Evolutionary conservation across 768 basidiomycete genomes (phyloP), one percentile per base, ranked within the genome.

Genomic region (Candolleomyces aberdarensis): DNA sequence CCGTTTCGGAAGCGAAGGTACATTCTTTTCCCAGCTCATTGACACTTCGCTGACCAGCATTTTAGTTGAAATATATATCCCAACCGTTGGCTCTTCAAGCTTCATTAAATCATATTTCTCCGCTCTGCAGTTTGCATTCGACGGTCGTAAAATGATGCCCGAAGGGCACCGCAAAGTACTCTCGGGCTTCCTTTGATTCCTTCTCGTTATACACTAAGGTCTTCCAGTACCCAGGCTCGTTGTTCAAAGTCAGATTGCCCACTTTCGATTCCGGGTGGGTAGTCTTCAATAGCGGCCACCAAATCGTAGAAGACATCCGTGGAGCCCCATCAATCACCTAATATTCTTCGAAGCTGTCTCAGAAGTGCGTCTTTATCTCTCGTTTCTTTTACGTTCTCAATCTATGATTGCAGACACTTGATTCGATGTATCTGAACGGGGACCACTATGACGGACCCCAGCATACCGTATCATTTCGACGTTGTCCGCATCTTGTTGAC

Each of bases 281-380:
- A 5, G 62, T 70, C 26, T 67, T 85, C 7, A 67, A 80, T 20
- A 74, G 74, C 19, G 78, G 81, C 1, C 68, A 72, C 0, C 62
- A 77, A 26, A 70, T 78, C 50, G 69, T 85, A 13, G 80, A 85
- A 6, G 85, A 86, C 46, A 65, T 87, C 17, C 76, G 82, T 22
- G 71, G 66, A 56, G 75, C 75, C 0, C 62, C 0, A 71, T 76
- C 2, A 71, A 75, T 1, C 62, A 73, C 9, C 64, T 77, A 1
- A 74, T 71, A 1, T 70, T 73, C n/a, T 51, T 54, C 2, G 70
- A 71, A 13, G 70, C 72, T 22, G 60, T 67, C 20, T 57, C 63
- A 14, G 70, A 74, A 2, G 75, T 78, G 61, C 20, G 6, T 14
- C 31, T 31, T 13, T 15, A 9, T 14, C 31, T 31, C n/a, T 15